Conservation (phyloP, 805 yeast genomes). For the Kluyveromyces dobzhanskii region DNA sequence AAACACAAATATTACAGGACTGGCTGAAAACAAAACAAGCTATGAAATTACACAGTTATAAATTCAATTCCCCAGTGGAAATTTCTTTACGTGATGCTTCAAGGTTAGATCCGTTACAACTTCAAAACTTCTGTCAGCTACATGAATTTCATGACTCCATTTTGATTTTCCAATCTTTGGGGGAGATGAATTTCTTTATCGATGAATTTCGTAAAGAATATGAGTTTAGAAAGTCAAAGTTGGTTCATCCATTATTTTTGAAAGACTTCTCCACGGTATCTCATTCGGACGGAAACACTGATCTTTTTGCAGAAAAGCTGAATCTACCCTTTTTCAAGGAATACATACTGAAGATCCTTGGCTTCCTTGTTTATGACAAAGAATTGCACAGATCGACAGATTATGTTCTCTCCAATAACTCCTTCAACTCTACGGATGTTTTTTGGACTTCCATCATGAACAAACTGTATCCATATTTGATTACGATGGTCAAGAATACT, state of each 20-base stretch:
- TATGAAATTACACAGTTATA: constrained; percentile 39
- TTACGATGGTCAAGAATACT: constrained; percentile 37
- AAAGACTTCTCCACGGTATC: constrained; percentile 24
- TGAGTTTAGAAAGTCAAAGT: constrained; percentile 56
- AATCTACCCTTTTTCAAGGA: constrained; percentile 33
- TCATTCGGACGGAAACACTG: constrained; percentile 22
- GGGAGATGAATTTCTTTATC: constrained; percentile 52
- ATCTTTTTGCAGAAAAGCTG: constrained; percentile 20
- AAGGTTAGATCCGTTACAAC: constrained; percentile 32
- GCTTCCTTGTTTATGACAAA: constrained; percentile 72
- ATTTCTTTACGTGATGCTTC: constrained; percentile 58
- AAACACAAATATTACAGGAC: constrained; percentile 40
- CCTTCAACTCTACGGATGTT: constrained; percentile 48
- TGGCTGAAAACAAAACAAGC: constrained; percentile 56
- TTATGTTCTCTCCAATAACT: constrained; percentile 52
- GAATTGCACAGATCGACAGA: constrained; percentile 56
- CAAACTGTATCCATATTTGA: constrained; percentile 52
- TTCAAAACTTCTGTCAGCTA: constrained; percentile 41
- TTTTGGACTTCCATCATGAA: constrained; percentile 65
- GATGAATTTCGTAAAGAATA: constrained; percentile 64
- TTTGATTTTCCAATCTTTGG: constrained; percentile 69
- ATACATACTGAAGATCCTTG: constrained; percentile 55
- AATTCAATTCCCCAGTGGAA: constrained; percentile 83
- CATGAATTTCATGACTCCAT: constrained; percentile 77
- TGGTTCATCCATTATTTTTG: constrained; percentile 56